A percentile compares a stretch with the other conserved stretches of the same genome.
Evolutionary conservation across 2,329 filamentous ascomycete species (phyloP).

Genomic region (Curvularia hawaiiensis): DNA sequence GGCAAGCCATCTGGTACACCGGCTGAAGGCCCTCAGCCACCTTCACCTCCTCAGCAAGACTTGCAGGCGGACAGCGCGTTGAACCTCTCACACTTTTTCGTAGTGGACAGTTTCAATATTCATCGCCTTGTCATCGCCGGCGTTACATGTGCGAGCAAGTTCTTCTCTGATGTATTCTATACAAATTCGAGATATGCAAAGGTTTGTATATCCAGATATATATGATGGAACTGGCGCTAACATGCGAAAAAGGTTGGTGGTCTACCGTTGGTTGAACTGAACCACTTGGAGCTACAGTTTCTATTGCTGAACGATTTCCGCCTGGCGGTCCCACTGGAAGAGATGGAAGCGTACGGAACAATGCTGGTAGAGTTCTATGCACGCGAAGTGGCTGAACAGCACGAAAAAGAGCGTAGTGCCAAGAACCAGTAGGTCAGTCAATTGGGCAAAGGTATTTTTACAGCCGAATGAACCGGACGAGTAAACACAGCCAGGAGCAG

Average conservation of each 20-base stretch:
- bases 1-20: constrained; percentile 47
- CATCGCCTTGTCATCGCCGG: constrained; percentile 95
- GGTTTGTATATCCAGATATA: constrained; percentile 60
- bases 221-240: constrained; percentile 14
- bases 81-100: constrained; percentile 75
- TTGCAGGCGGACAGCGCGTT: constrained; percentile 54
- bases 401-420: constrained; percentile 41
- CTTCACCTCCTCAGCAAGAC: constrained; percentile 46
- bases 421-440: constrained; percentile 16
- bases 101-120: constrained; percentile 99
- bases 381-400: constrained; percentile 78
- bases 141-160: constrained; percentile 98
- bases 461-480: neutral
- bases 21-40: constrained; percentile 37
- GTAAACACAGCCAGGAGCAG: neutral
- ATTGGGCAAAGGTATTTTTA: neutral
- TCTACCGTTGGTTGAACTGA: constrained; percentile 87
- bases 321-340: constrained; percentile 89
- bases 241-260: constrained; percentile 84
- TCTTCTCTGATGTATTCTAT: constrained; percentile 98
- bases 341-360: constrained; percentile 94
- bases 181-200: constrained; percentile 99
- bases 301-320: constrained; percentile 95
- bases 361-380: constrained; percentile 99
- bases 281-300: constrained; percentile 96